These are phyloP conservation scores for Tetrahymena borealis DNA, from an alignment of 73 alveolate species.

Conservation along the genomic window DNA sequence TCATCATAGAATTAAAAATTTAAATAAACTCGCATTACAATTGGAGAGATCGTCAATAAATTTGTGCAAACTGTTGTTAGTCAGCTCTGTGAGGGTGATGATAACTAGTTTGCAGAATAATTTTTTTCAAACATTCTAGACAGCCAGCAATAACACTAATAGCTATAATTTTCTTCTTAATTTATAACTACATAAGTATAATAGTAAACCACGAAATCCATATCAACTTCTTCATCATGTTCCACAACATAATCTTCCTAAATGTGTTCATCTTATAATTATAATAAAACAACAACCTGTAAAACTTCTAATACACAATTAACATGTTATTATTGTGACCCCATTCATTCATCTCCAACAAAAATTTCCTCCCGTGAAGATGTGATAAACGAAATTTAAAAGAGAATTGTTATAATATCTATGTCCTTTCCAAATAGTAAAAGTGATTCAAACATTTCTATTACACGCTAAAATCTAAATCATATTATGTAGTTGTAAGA, in stretches of 20 bases:
- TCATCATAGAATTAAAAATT: background rate
- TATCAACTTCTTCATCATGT: background rate
- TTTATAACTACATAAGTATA: background rate
- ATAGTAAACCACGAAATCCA: background rate
- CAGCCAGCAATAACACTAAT: background rate
- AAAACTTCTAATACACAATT: background rate
- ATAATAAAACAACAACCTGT: background rate
- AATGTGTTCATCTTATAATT: background rate
- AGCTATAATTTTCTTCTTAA: background rate
- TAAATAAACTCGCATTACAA: background rate
- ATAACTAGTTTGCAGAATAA: background rate
- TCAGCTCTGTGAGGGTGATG: background rate
- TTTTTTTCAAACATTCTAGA: background rate
- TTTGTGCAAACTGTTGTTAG: background rate
- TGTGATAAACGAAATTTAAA: background rate
- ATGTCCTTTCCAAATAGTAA: background rate
- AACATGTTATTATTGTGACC: background rate
- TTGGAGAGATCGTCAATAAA: background rate
- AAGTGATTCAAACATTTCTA: background rate
- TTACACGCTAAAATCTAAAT: background rate
- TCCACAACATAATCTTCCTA: background rate
- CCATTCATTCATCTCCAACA: background rate
- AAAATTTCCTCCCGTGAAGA: background rate
- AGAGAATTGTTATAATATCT: background rate
- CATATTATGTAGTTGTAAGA: background rate